A percentile compares a stretch with the other conserved stretches of the same genome.
Evolutionary conservation across 2,329 filamentous ascomycete genomes (phyloP).

Genomic region (Fusarium sp.): DNA sequence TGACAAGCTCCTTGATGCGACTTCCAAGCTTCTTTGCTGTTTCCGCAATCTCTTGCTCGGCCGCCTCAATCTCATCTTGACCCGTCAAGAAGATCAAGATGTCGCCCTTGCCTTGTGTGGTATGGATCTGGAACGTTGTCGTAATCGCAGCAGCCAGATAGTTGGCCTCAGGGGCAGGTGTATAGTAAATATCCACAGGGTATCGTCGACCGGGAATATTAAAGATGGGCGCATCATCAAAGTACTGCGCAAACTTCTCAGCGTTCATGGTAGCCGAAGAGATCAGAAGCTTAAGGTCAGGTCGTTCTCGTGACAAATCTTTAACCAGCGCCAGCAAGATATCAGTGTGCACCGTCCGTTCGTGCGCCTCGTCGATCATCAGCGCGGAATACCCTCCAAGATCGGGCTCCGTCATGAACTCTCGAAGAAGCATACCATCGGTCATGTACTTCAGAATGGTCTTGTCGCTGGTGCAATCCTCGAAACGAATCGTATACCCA

Average conservation of each 20-base stretch:
- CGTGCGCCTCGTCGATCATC: slow-evolving; percentile 98
- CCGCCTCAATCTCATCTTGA: slow-evolving; percentile 94
- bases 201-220: slow-evolving; percentile 92
- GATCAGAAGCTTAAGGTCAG: slow-evolving; percentile 90
- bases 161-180: slow-evolving; percentile 90
- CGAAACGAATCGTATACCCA: slow-evolving; percentile 94
- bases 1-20: slow-evolving; percentile 86
- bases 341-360: slow-evolving; percentile 90
- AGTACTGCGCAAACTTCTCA: slow-evolving; percentile 90
- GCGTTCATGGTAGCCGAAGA: slow-evolving; percentile 96
- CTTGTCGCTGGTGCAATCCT: slow-evolving; percentile 91
- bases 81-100: slow-evolving; percentile 96
- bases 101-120: slow-evolving; percentile 85
- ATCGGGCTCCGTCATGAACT: slow-evolving; percentile 90
- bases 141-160: slow-evolving; percentile 92
- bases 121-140: slow-evolving; percentile 95
- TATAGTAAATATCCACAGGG: slow-evolving; percentile 93
- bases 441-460: slow-evolving; percentile 97
- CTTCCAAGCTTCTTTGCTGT: slow-evolving; percentile 88
- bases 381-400: slow-evolving; percentile 85
- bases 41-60: slow-evolving; percentile 85
- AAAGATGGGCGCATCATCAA: slow-evolving; percentile 93
- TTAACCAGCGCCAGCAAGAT: slow-evolving; percentile 90
- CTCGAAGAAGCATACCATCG: slow-evolving; percentile 91
- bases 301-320: slow-evolving; percentile 84